Base-by-base conservation (phyloP, 306 rosid species). In the Vigna radiata region DNA sequence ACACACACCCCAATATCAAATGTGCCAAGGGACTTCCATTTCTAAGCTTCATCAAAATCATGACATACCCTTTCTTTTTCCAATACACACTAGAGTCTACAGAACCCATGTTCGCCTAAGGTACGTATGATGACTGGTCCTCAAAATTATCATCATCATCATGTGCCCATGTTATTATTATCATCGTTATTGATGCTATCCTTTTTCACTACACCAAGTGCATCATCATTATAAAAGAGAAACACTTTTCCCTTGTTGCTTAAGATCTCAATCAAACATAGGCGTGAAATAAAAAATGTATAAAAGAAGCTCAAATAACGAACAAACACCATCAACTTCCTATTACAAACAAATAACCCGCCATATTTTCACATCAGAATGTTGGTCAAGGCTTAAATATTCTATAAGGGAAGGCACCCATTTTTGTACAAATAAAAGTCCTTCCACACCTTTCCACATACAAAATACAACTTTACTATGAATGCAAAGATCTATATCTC, bases 401-500 rank as follows among this genome's bases (percentile, higher is more conserved):
- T 1, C 41, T 36, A 1, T 6, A 36, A 36, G 41, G 41, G 41
- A 6, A 36, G 41, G 8, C 41, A 36, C 41, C 41, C 8, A 1
- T 36, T 36, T 36, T 36, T 6, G 41, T 36, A 6, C 7, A 1
- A 36, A 36, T 36, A 36, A 36, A 36, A 36, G 41, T 36, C 41
- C 41, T 61, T 21, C 63, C 12, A 27, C 15, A 48, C 16, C 29
- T 15, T 21, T 27, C 16, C 33, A 55, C 49, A 43, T 66, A 49
- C 37, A 31, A 56, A 56, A 56, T 17, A 58, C 64, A 68, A 8
- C 13, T 41, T 66, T 17, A 52, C 39, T 27, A 68, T 33, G 59
- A 67, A 77, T 29, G 29, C 68, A 68, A 55, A 56, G 48, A 50
- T 16, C 39, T 49, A 37, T 36, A 61, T 36, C 19, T 60, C 48